A percentile compares a stretch with the other conserved stretches of the same genome.
Conservation (phyloP, 2,329 filamentous ascomycete genomes). For the Colletotrichum sp. region DNA sequence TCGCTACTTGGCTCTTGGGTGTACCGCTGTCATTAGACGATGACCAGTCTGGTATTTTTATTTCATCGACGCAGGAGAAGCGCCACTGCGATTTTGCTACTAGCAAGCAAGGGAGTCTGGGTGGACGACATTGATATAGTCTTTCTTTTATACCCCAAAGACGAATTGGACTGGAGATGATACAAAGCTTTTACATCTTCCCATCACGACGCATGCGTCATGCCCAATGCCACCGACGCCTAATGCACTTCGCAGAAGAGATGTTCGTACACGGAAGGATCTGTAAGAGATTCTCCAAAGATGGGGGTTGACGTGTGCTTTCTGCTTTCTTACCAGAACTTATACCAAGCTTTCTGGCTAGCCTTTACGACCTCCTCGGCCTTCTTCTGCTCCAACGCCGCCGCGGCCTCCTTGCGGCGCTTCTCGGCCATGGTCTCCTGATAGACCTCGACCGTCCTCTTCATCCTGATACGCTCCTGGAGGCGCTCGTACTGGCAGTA, state of each 20-base stretch:
- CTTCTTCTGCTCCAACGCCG: constrained; percentile 31
- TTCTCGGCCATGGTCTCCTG: constrained; percentile 47
- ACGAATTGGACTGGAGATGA: constrained; percentile 6
- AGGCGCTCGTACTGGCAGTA: constrained; percentile 79
- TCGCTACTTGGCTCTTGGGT: not conserved
- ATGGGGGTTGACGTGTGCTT: not conserved
- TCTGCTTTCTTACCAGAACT: constrained; percentile 51
- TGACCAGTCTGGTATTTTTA: not conserved
- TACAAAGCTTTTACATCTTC: not conserved
- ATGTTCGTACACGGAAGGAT: not conserved
- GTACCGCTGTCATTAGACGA: not conserved
- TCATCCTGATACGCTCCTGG: constrained; percentile 83
- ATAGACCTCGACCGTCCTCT: constrained; percentile 75
- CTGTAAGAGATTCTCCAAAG: not conserved
- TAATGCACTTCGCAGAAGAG: not conserved
- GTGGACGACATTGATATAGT: constrained; percentile 11
- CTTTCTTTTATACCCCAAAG: constrained; percentile 20
- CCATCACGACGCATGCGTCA: not conserved
- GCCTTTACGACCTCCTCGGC: constrained; percentile 36
- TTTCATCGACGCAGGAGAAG: not conserved
- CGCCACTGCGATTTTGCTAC: not conserved
- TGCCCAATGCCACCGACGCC: not conserved
- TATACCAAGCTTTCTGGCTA: constrained; percentile 55
- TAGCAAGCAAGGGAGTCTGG: not conserved
- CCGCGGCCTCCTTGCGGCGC: constrained; percentile 46